Evolutionary conservation across 306 rosid genomes (phyloP).

Genomic region (Trifolium repens): DNA sequence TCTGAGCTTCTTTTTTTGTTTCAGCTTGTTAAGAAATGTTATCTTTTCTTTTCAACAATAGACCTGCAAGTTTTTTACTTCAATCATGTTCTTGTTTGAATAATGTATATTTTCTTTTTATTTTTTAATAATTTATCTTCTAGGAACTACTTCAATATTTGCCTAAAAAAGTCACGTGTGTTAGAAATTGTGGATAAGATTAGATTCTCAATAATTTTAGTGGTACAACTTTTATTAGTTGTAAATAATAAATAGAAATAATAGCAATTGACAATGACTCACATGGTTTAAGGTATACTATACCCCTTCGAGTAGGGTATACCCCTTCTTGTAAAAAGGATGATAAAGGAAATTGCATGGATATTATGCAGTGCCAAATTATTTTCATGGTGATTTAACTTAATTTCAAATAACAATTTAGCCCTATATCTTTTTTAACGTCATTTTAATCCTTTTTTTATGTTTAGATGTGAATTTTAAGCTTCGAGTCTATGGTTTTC

Average conservation of each 20-base stretch:
- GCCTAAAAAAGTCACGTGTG: slow-evolving; percentile 23
- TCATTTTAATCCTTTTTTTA: too few species aligned
- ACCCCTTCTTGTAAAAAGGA: too few species aligned
- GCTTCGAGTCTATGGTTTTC: too few species aligned
- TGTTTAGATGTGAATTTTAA: too few species aligned
- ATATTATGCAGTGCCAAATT: too few species aligned
- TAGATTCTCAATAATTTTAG: background rate
- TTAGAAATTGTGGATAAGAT: slow-evolving; percentile 25
- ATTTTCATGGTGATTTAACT: too few species aligned
- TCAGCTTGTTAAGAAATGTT: background rate
- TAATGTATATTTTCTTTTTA: background rate
- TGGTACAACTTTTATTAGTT: background rate
- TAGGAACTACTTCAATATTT: slow-evolving; percentile 23
- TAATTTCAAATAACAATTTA: too few species aligned
- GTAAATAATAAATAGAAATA: background rate
- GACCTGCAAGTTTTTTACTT: background rate
- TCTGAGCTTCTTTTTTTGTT: background rate
- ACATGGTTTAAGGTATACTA: background rate
- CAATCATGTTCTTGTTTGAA: background rate
- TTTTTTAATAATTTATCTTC: slow-evolving; percentile 1
- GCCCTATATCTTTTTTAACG: too few species aligned
- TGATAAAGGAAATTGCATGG: too few species aligned
- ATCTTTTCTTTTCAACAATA: background rate
- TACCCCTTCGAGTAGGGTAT: too few species aligned
- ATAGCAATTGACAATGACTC: background rate